Base-by-base conservation (phyloP, 129 eudicot species). In the Chrysanthemum makinoi region DNA sequence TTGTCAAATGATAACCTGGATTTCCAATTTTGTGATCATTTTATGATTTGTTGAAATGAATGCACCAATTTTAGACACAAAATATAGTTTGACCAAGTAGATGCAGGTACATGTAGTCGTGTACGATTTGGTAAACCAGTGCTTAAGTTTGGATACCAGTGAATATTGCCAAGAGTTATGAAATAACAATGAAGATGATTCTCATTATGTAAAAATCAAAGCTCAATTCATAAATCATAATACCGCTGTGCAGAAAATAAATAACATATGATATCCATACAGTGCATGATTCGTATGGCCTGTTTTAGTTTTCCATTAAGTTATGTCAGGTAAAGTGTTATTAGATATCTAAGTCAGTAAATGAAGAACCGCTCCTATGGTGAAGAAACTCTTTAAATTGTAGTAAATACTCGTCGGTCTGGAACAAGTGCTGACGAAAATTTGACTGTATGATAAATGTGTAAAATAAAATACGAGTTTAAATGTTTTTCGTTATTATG, bases 101-200 rank as follows among this genome's bases (percentile, higher is more conserved):
- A 39, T 7, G 46, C 46, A 7, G 10, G 10, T 39, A 6, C 46
- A 39, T 39, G 2, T 39, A 1, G 24, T 22, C 0, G 22, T n/a
- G 22, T 20, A 20, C 46, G 46, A 39, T 58, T 58, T 13, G 15
- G 68, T 64, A 59, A 39, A 50, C 54, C 70, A 62, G 19, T 26
- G 65, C n/a, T 39, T 33, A n/a, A 16, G 39, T 73, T 62, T n/a
- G 20, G 35, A 64, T 18, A 19, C 54, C 74, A 19, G 49, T 50
- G 22, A 24, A 59, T 59, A 59, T 24, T 60, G 26, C 68, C 55
- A 14, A 47, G 47, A 71, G 2, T 60, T 43, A 44, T 4, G 67
- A 72, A 22, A 59, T 24, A 72, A 72, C 60, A 72, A 10, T 47
- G 60, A 47, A 72, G 24, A 47, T 59, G 67, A 47, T 22, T 72